Base-by-base conservation (phyloP, 2,329 filamentous ascomycete genomes). In the Hyphodiscus sp. region DNA sequence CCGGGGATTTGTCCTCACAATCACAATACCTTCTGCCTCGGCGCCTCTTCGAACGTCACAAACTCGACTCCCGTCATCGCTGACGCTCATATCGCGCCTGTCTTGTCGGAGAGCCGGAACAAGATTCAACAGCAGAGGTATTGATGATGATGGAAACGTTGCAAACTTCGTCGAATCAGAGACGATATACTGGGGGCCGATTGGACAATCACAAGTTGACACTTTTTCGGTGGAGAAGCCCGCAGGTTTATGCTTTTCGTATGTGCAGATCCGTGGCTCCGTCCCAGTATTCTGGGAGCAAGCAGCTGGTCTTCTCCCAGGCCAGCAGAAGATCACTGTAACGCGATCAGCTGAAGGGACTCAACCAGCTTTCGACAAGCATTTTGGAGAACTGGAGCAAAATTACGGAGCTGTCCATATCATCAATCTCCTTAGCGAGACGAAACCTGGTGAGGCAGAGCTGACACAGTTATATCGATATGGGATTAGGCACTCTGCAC, bases 141-240 rank as follows among this genome's bases (percentile, higher is more conserved):
- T 99, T 59, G 94, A 99, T 66, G 94, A 99, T 68, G 91, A 97
- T 66, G 94, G 94, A 15, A 90, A 97, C 64, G 94, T 97, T 26
- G 91, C 94, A 56, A 99, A 99, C 70, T 99, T 96, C 70, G 94
- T 97, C n/a, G 94, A 99, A 71, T 94, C 91, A 0, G 94, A 99
- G 71, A 95, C 91, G 0, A 83, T 92, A 42, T 91, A 95, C 66
- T 96, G 89, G 86, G 86, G 86, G 62, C 87, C 88, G 7, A 54
- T 46, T 41, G 60, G 0, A 41, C 57, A 61, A 49, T 51, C 54
- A 26, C 46, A 42, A 19, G 33, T 41, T 13, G 63, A 66, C 29
- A 54, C 58, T 18, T 43, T 47, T 11, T 45, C 54, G 20, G 49
- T 46, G 23, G 63, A 65, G 48, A 63, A 58, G 33, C 59, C 63